These are phyloP conservation scores for Ophiosphaerella korrae DNA, from an alignment of 2,329 filamentous ascomycete species.

Conservation along the genomic window DNA sequence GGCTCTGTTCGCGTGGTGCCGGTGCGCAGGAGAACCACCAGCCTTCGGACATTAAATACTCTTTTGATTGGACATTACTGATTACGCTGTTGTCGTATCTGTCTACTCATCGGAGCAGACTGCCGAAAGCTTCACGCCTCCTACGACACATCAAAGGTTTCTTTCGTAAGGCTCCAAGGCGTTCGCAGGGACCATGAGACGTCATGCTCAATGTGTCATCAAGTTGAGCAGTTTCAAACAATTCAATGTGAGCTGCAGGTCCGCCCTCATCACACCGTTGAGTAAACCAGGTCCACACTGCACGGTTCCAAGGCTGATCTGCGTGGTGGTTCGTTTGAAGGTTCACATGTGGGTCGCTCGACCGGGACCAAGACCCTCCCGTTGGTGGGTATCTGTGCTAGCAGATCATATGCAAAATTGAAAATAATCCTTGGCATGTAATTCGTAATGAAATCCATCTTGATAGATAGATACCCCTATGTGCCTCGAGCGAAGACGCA, in stretches of 20 bases:
- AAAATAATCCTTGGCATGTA: neutral
- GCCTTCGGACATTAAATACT: conserved; percentile 16
- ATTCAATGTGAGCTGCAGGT: conserved; percentile 8
- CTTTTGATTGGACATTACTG: conserved; percentile 17
- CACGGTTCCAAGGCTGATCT: conserved; percentile 15
- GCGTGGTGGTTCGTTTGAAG: conserved; percentile 6
- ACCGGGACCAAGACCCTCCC: neutral
- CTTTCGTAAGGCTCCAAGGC: conserved; percentile 2
- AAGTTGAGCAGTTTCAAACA: conserved; percentile 15
- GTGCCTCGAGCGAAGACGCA: too few species aligned
- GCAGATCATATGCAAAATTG: neutral
- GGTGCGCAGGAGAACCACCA: conserved; percentile 30
- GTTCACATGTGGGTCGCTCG: conserved; percentile 10
- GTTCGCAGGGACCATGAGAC: neutral
- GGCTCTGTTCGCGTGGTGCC: conserved; percentile 29
- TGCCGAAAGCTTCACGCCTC: conserved; percentile 15
- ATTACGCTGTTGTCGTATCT: conserved; percentile 6
- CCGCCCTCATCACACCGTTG: conserved; percentile 9
- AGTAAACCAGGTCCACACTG: conserved; percentile 1
- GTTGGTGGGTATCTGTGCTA: neutral
- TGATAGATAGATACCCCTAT: too few species aligned
- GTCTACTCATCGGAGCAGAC: conserved; percentile 3
- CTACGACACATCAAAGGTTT: conserved; percentile 18
- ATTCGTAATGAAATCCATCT: too few species aligned
- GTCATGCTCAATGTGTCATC: neutral